Conservation (phyloP, 2,329 filamentous ascomycete species). For the Lecanicillium sp. region DNA sequence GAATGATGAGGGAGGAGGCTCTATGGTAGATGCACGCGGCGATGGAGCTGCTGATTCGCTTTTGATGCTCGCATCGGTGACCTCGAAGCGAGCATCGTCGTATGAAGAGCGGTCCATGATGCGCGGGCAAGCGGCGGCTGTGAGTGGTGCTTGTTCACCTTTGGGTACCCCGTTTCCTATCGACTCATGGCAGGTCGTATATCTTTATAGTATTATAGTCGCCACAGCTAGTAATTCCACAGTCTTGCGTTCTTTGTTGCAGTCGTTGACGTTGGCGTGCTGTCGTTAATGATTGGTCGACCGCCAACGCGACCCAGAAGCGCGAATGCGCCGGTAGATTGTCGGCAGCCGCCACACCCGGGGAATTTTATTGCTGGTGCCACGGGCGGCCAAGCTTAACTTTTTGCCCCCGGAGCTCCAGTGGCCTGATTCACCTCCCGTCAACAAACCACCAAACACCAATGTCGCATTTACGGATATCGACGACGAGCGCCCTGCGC, state of each 20-base stretch:
- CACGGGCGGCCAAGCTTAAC: slow-evolving; percentile 8
- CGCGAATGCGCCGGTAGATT: slow-evolving; percentile 2
- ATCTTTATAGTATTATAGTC: too few species aligned
- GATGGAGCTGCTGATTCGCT: slow-evolving; percentile 3
- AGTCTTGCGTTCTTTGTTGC: too few species aligned
- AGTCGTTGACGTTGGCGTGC: not conserved
- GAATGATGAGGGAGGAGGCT: slow-evolving; percentile 15
- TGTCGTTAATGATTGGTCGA: not conserved
- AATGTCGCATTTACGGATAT: slow-evolving; percentile 32
- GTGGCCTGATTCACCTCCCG: not conserved
- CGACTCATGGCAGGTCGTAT: too few species aligned
- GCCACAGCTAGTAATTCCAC: too few species aligned
- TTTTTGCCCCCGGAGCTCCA: not conserved
- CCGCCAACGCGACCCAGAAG: too few species aligned
- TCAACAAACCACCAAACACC: slow-evolving; percentile 2
- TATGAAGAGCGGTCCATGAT: slow-evolving; percentile 6
- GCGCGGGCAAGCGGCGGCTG: not conserved
- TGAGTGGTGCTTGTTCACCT: too few species aligned
- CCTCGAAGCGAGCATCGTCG: slow-evolving; percentile 7
- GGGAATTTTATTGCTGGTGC: slow-evolving; percentile 7
- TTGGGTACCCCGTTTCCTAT: too few species aligned
- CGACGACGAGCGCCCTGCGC: slow-evolving; percentile 28
- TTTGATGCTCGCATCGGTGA: slow-evolving; percentile 4
- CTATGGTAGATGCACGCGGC: slow-evolving; percentile 11
- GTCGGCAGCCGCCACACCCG: slow-evolving; percentile 8